A percentile compares a stretch with the other conserved stretches of the same genome.
phyloP scores from a whole-genome alignment of 805 yeast genomes.

The Metschnikowia shivogae region DNA sequence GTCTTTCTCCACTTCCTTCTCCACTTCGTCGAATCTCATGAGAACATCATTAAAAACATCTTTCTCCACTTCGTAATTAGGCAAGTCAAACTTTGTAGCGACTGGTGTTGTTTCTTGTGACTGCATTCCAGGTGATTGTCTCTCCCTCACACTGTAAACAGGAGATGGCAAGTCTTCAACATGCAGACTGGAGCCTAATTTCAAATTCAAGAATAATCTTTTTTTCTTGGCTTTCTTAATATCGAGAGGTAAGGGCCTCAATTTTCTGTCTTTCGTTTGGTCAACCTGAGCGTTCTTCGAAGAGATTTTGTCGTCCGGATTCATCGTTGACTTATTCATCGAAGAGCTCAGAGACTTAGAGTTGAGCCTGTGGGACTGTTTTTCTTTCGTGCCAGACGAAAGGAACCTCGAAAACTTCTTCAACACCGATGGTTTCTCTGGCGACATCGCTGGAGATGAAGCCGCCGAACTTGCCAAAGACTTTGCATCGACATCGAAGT shows the following conservation, averaged over 20 bases:
- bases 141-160: slow-evolving; percentile 8
- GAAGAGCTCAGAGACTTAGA: slow-evolving; percentile 5
- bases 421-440: slow-evolving; percentile 5
- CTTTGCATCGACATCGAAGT: background rate
- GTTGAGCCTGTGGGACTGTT: slow-evolving; percentile 3
- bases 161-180: slow-evolving; percentile 5
- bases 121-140: background rate
- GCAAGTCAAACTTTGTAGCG: slow-evolving; percentile 10
- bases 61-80: slow-evolving; percentile 13
- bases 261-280: background rate
- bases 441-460: background rate
- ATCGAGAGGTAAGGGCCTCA: background rate
- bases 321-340: background rate
- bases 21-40: slow-evolving; percentile 16
- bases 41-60: slow-evolving; percentile 17
- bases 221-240: background rate
- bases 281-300: background rate
- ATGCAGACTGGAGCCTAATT: slow-evolving; percentile 1
- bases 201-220: slow-evolving; percentile 3
- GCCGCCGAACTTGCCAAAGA: background rate
- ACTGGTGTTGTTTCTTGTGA: background rate
- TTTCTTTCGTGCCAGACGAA: slow-evolving; percentile 7
- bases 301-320: background rate
- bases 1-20: slow-evolving; percentile 15
- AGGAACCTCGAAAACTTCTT: slow-evolving; percentile 9